Base-by-base conservation (phyloP, 1,284 basidiomycete genomes). In the Cryptococcus sp. region DNA sequence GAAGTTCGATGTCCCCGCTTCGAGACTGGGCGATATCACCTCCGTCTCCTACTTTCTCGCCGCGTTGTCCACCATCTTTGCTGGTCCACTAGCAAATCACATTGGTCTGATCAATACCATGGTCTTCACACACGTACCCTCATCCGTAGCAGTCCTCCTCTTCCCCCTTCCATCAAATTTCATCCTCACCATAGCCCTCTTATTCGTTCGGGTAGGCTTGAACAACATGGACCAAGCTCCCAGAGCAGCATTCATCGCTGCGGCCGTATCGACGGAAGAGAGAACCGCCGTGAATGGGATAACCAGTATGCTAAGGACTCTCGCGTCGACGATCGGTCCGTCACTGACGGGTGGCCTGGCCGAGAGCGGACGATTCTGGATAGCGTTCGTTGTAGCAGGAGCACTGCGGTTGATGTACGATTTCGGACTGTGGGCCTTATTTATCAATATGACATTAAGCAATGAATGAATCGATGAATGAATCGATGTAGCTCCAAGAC, bases 221-320 rank as follows among this genome's bases (percentile, higher is more conserved):
- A 64, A 61, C 30, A 63, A 66, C 23, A 69, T 69, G 67, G 67
- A 69, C 48, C 61, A 63, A 57, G 67, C 66, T 5, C 67, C 67
- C 15, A 41, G 67, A 30, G 46, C 67, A 4, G 67, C 66, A 13
- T 69, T 69, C 56, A 62, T 69, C 41, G 63, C 67, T 22, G 59
- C 64, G 10, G 59, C 52, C 7, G 62, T 69, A 16, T 52, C 51
- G 16, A 35, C 63, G 11, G 39, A 52, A 8, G 66, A 67, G 40
- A 23, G 65, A 17, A 67, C 67, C 22, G 63, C 66, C 11, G 66
- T 69, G 20, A 64, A 58, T 30, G 67, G 67, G 5, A 65, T 69
- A 47, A 67, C 60, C 15, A 63, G 50, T 43, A 55, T 53, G 17
- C n/a, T 67, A 2, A 54, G 60, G 38, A 69, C 66, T 17, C 46